These are phyloP conservation scores for Periconia sp. DNA, from an alignment of 2,329 filamentous ascomycete genomes.

Conservation along the genomic window DNA sequence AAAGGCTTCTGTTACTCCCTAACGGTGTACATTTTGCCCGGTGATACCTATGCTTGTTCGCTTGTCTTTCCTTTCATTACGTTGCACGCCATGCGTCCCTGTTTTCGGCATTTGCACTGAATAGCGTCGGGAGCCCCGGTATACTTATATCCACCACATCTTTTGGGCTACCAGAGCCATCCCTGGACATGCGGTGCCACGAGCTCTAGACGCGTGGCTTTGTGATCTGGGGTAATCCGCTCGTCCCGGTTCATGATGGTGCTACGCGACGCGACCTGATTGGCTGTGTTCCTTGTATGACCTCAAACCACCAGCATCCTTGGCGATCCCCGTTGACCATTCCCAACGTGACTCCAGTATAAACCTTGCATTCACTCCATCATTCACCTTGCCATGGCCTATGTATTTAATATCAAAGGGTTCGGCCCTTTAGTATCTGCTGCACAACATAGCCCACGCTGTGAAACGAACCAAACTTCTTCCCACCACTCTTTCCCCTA, in stretches of 20 bases:
- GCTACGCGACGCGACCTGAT: conserved; percentile 15
- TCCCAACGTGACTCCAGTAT: conserved; percentile 41
- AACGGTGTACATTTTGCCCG: no score
- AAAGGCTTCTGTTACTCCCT: no score
- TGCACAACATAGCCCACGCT: conserved; percentile 7
- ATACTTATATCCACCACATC: background rate
- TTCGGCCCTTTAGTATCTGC: conserved; percentile 5
- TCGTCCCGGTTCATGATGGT: conserved; percentile 8
- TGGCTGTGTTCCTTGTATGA: conserved; percentile 27
- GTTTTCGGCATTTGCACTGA: no score
- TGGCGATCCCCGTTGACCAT: background rate
- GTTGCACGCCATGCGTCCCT: background rate
- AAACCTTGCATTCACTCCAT: conserved; percentile 24
- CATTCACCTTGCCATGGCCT: conserved; percentile 3
- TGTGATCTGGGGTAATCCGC: conserved; percentile 2
- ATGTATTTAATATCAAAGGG: conserved; percentile 24
- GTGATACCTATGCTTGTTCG: no score
- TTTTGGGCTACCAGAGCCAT: no score
- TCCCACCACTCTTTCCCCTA: conserved; percentile 9
- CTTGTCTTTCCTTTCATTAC: no score
- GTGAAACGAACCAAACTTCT: conserved; percentile 13
- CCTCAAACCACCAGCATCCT: conserved; percentile 17
- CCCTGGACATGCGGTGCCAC: no score
- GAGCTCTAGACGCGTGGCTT: conserved; percentile 16
- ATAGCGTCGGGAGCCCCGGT: background rate